These are phyloP conservation scores for Polyplosphaeria fusca DNA, from an alignment of 495 filamentous ascomycete species.

Conservation along the genomic window DNA sequence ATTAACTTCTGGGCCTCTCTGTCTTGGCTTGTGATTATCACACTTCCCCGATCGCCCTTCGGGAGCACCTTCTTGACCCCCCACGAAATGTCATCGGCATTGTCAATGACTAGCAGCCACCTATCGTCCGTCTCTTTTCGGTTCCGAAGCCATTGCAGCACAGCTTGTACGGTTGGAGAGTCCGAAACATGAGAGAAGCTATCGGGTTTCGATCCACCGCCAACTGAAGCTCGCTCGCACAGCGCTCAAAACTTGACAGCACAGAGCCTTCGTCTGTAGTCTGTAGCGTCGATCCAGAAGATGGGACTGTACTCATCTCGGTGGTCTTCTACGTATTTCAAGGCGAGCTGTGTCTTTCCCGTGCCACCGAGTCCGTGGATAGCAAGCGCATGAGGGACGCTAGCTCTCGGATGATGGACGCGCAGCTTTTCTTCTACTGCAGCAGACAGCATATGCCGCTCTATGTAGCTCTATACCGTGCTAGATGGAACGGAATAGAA, in stretches of 20 bases:
- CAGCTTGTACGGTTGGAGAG: slow-evolving; percentile 22
- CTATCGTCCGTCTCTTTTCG: slow-evolving; percentile 30
- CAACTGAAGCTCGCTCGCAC: slow-evolving; percentile 31
- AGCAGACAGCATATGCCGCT: slow-evolving; percentile 7
- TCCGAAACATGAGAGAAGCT: slow-evolving; percentile 27
- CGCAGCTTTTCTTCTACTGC: slow-evolving; percentile 10
- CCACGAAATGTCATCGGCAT: slow-evolving; percentile 35
- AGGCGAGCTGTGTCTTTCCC: not conserved
- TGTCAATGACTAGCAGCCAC: slow-evolving; percentile 38
- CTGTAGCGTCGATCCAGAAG: slow-evolving; percentile 36
- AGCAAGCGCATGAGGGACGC: slow-evolving; percentile 2
- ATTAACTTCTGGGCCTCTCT: slow-evolving; percentile 14
- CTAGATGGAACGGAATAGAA: slow-evolving; percentile 10
- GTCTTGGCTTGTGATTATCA: slow-evolving; percentile 36
- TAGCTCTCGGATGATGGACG: slow-evolving; percentile 1
- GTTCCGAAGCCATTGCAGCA: slow-evolving; percentile 34
- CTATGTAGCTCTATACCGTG: slow-evolving; percentile 10
- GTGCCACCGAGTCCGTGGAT: slow-evolving; percentile 3
- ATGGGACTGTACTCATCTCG: slow-evolving; percentile 32
- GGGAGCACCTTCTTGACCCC: slow-evolving; percentile 34
- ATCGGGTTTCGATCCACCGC: slow-evolving; percentile 23
- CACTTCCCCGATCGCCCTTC: slow-evolving; percentile 31
- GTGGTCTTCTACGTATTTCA: slow-evolving; percentile 29
- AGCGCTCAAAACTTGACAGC: slow-evolving; percentile 36
- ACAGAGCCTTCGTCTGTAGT: slow-evolving; percentile 31